Base-by-base conservation (phyloP, 495 filamentous ascomycete species). In the Hypoxylon subgilvum region DNA sequence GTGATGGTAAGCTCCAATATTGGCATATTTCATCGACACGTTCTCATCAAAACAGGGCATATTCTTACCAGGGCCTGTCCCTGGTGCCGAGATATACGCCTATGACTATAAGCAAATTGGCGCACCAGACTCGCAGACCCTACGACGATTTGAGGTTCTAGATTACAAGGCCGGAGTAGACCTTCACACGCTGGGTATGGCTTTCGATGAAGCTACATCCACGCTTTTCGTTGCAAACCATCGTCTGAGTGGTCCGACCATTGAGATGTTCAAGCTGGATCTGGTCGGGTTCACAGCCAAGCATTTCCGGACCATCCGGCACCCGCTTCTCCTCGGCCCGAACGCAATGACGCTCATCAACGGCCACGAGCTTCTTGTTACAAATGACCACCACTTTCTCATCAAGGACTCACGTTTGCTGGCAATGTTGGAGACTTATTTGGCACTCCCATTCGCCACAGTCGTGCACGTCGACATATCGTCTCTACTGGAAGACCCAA, bases 241-340 rank as follows among this genome's bases (percentile, higher is more conserved):
- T 28, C 61, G 65, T 30, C 49, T 44, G 10, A 48, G 51, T 14
- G 50, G 50, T n/a, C 25, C 60, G 0, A 58, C 61, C 1, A 70
- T 88, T 13, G 84, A 88, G 64, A 53, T 86, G 38, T 87, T 88
- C 64, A 77, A 79, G 44, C 76, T 87, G 39, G 66, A 70, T 32
- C 39, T 78, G 6, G 66, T 61, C 4, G 59, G 72, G 0, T 39
- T 63, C 6, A 66, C 66, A 6, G 61, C 71, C 19, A 68, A 47
- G 25, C 73, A 78, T 61, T 59, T 69, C 69, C 83, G 73, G 63
- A 85, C 67, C 48, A 75, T 77, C 59, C 80, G 66, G 63, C 70
- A 79, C 32, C 73, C 74, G 4, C 66, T 79, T 41, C 75, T 87
- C 44, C 65, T 68, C 12, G 84, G 80, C 1, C 84, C 85, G 2